Evolutionary conservation across 768 basidiomycete genomes (phyloP).

Genomic region (Cystofilobasidium bisporidii): DNA sequence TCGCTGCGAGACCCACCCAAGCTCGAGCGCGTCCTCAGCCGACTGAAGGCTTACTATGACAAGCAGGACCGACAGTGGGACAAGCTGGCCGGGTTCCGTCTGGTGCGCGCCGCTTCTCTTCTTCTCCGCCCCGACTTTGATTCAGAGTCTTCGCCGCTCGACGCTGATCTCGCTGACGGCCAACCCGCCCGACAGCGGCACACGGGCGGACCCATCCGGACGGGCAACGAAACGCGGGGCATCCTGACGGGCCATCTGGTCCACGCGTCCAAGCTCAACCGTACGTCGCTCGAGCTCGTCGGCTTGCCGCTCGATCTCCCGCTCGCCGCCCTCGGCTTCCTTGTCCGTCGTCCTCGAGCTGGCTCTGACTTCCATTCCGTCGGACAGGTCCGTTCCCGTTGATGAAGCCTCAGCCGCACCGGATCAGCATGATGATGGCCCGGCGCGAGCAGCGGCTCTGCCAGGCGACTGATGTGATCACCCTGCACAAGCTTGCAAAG

Average conservation of each 20-base stretch:
- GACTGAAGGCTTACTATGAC: background rate
- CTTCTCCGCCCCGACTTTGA: too few relatives aligned
- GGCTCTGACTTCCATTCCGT: background rate
- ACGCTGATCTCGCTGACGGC: too few relatives aligned
- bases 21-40: background rate
- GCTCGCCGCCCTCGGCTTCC: background rate
- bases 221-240: background rate
- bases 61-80: background rate
- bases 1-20: background rate
- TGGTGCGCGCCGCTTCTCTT: too few relatives aligned
- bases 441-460: background rate
- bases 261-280: background rate
- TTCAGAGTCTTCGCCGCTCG: too few relatives aligned
- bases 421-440: constrained; percentile 3
- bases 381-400: background rate
- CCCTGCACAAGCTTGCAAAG: background rate
- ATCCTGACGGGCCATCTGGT: background rate
- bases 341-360: background rate
- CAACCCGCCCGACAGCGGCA: too few relatives aligned
- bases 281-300: background rate
- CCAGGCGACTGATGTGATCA: background rate
- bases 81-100: background rate
- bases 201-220: background rate
- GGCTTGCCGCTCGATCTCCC: too few relatives aligned
- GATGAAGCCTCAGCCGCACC: constrained; percentile 15